A percentile compares a stretch with the other conserved stretches of the same genome.
phyloP scores from a whole-genome alignment of 208 protist species.

The Leishmania gerbilli region DNA sequence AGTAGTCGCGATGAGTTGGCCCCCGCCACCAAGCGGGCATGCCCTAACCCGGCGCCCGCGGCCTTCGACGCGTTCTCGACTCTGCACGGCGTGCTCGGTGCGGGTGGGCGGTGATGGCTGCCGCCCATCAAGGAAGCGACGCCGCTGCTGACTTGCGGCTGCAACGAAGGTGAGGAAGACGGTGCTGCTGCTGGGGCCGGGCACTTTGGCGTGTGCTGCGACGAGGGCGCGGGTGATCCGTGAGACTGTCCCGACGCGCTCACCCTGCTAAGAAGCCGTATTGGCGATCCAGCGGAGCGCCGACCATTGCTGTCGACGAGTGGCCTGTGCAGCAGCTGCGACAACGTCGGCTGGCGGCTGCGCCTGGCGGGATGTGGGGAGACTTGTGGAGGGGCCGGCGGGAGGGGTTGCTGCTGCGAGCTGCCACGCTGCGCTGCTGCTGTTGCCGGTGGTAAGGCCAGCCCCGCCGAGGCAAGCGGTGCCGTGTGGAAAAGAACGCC shows the following conservation, averaged over 20 bases:
- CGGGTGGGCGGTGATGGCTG: background rate
- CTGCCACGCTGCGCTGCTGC: conserved; percentile 10
- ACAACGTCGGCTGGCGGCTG: background rate
- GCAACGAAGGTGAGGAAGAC: background rate
- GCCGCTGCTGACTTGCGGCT: background rate
- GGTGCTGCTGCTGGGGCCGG: background rate
- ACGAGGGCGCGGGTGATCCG: background rate
- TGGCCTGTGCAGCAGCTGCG: background rate
- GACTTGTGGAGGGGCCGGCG: background rate
- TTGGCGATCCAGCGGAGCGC: background rate
- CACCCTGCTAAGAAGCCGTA: background rate
- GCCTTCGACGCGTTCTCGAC: too few species aligned
- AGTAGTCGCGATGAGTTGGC: background rate
- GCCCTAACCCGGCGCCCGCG: background rate
- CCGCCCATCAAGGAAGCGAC: background rate
- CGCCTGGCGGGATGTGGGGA: background rate
- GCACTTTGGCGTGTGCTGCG: background rate
- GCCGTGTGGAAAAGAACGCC: conserved; percentile 18
- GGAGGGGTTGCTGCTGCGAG: background rate
- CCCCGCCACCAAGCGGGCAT: background rate
- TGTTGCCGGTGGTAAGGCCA: conserved; percentile 2
- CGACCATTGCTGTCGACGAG: background rate
- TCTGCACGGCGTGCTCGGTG: background rate
- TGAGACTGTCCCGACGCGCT: background rate
- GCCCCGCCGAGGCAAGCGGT: background rate